Evolutionary conservation across 2,329 filamentous ascomycete genomes (phyloP), one percentile per base, ranked within the genome.

Genomic region (Whalleya microplaca): DNA sequence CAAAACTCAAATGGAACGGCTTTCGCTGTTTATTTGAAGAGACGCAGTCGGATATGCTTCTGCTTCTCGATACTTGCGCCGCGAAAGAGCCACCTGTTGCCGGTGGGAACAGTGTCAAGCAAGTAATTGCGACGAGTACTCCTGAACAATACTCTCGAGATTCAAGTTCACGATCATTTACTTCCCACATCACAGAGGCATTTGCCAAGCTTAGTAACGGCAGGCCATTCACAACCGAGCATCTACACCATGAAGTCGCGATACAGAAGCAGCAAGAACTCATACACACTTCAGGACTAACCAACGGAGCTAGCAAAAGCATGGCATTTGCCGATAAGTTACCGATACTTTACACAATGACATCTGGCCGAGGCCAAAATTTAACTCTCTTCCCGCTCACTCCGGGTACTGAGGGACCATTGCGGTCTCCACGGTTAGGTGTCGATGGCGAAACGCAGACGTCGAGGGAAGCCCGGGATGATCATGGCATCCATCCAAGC

Each of bases 1-100:
- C 83, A 29, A 85, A 80, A 69, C 73, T 88, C 23, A 86, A 83
- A 64, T 88, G 85, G 85, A 80, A 82, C 62, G 82, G 82, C n/a
- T 78, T 88, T 1, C 80, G 83, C 53, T 85, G 81, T 66, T 72
- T 87, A 16, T 79, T 88, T 48, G 84, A 88, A 61, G 84, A 88
- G 68, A 80, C 83, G 1, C 80, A 82, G 58, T 85, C 84, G 3
- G 85, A 88, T 68, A 83, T 88, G 37, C 76, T 88, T 14, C 72
- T 88, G 4, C 72, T 88, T 12, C 76, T 88, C 21, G 85, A 88
- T 68, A 83, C 82, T n/a, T 86, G 84, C 65, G 79, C 81, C 10
- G 69, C 80, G n/a, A 76, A 78, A 27, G 81, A 87, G 58, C 74
- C 76, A 10, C 73, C 79, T 1, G 71, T 78, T 48, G 74, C 78